Evolutionary conservation across 352 stramenopile genomes (phyloP).

Genomic region (Pythium vanterpoolii): DNA sequence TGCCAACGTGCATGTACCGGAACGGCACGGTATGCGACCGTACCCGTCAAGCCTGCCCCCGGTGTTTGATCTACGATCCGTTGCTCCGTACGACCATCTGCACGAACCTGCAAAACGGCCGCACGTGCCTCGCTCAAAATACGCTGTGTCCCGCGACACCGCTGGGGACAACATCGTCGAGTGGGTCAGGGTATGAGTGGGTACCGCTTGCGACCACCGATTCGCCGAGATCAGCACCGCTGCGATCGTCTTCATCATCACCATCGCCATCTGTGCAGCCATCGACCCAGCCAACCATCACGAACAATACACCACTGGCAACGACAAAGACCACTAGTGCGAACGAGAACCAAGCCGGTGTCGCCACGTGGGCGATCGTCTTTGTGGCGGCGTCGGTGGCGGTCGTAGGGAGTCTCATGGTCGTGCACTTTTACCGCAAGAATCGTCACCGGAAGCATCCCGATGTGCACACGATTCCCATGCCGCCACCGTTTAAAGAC

Average conservation of each 20-base stretch:
- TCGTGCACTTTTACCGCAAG: too few species aligned
- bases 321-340: background rate
- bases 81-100: background rate
- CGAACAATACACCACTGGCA: background rate
- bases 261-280: background rate
- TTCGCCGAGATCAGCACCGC: too few species aligned
- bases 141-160: background rate
- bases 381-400: background rate
- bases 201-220: background rate
- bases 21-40: background rate
- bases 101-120: background rate
- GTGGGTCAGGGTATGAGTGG: background rate
- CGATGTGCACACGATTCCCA: background rate
- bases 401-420: background rate
- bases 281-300: background rate
- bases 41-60: background rate
- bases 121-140: background rate
- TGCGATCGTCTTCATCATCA: too few species aligned
- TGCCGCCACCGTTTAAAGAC: background rate
- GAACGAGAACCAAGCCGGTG: background rate
- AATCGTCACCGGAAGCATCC: too few species aligned
- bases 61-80: background rate
- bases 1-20: background rate
- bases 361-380: constrained; percentile 6
- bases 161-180: background rate